phyloP scores from a whole-genome alignment of 2,329 filamentous ascomycete species.

The Chalaropsis ovoidea region DNA sequence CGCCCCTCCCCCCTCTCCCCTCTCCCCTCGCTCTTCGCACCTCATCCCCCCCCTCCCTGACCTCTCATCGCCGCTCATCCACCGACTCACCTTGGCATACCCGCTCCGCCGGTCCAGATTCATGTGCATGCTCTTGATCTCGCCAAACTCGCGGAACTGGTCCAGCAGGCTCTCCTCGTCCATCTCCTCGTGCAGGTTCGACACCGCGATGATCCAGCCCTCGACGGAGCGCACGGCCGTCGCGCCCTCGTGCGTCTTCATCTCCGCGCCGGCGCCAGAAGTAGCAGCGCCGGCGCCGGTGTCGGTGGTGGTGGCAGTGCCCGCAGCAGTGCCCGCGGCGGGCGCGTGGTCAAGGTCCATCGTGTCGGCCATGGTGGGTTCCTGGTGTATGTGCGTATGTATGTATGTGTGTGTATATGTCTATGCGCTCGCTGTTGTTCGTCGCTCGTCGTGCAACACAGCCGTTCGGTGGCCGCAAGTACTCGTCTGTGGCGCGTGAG shows the following conservation, averaged over 20 bases:
- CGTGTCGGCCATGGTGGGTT: conserved; percentile 40
- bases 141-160: conserved; percentile 71
- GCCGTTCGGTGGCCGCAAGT: neutral
- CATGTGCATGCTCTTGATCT: conserved; percentile 78
- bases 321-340: conserved; percentile 28
- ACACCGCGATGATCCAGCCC: conserved; percentile 80
- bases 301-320: conserved; percentile 40
- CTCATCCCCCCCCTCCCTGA: neutral
- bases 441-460: neutral
- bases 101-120: conserved; percentile 74
- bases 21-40: no score
- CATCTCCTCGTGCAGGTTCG: conserved; percentile 79
- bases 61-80: neutral
- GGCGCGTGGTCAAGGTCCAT: conserved; percentile 47
- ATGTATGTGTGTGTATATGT: neutral
- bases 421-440: neutral
- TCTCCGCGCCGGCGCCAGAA: conserved; percentile 43
- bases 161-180: conserved; percentile 75
- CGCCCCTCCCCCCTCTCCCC: neutral
- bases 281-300: conserved; percentile 30
- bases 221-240: conserved; percentile 79
- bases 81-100: conserved; percentile 62
- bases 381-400: conserved; percentile 16
- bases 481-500: no score
- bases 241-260: conserved; percentile 62